Evolutionary conservation across 108 stramenopile species (phyloP).

Genomic region (Nitzschia putrida): DNA sequence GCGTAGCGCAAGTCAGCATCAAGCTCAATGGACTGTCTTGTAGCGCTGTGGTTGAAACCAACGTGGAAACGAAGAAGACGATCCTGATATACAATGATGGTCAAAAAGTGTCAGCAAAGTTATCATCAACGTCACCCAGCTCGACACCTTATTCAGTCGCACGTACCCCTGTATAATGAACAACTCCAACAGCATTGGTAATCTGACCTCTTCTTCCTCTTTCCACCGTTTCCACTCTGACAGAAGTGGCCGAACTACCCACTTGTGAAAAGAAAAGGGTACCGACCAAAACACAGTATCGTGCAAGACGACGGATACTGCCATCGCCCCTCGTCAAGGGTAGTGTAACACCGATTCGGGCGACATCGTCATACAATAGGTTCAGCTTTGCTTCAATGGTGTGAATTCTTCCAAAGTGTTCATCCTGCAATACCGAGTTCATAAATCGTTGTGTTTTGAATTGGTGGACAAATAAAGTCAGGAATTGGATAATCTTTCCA

Average conservation of each 20-base stretch:
- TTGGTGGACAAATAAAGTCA: conserved; percentile 74
- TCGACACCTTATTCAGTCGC: background rate
- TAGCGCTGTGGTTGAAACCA: conserved; percentile 33
- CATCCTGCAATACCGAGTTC: conserved; percentile 45
- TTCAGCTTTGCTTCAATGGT: conserved; percentile 51
- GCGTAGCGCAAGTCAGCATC: conserved; percentile 33
- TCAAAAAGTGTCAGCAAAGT: background rate
- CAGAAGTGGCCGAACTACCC: conserved; percentile 40
- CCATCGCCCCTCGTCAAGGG: conserved; percentile 55
- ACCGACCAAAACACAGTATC: conserved; percentile 58
- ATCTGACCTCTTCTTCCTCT: conserved; percentile 29
- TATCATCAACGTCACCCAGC: background rate
- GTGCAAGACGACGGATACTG: conserved; percentile 64
- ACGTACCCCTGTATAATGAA: conserved; percentile 38
- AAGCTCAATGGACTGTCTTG: conserved; percentile 43
- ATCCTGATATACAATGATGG: conserved; percentile 10
- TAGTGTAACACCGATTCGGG: conserved; percentile 48
- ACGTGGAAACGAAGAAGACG: conserved; percentile 35
- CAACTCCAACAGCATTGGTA: conserved; percentile 20
- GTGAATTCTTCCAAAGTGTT: conserved; percentile 49
- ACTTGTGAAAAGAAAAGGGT: conserved; percentile 48
- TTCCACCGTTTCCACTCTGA: conserved; percentile 30
- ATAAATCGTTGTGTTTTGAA: conserved; percentile 49
- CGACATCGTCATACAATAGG: conserved; percentile 47
- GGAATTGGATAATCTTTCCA: conserved; percentile 59